Conservation (phyloP, 2,329 filamentous ascomycete species). For the Ceratocystis harringtonii region DNA sequence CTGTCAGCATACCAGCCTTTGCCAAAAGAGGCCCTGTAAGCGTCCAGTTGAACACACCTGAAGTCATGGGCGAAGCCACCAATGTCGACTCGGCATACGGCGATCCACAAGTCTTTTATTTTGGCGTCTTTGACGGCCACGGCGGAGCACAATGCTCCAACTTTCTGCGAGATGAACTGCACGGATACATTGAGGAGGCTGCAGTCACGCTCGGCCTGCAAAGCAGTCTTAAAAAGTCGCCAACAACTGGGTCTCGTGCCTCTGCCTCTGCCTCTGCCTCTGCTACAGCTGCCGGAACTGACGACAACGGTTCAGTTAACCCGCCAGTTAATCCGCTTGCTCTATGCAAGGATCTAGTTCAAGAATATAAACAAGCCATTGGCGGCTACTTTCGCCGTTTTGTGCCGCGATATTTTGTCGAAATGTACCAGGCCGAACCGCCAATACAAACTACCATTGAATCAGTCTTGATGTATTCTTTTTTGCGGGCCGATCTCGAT, state of each 20-base stretch:
- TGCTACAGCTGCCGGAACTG: background rate
- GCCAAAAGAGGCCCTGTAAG: slow-evolving; percentile 65
- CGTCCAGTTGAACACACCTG: slow-evolving; percentile 21
- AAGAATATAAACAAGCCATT: slow-evolving; percentile 67
- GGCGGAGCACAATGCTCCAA: slow-evolving; percentile 78
- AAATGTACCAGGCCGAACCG: slow-evolving; percentile 17
- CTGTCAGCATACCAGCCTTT: slow-evolving; percentile 85
- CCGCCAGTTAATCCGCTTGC: slow-evolving; percentile 40
- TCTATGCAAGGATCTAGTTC: slow-evolving; percentile 56
- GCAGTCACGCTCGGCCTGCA: slow-evolving; percentile 60
- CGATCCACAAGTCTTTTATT: slow-evolving; percentile 95
- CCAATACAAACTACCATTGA: slow-evolving; percentile 20
- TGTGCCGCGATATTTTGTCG: slow-evolving; percentile 58
- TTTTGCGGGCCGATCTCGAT: slow-evolving; percentile 84
- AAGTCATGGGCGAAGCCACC: slow-evolving; percentile 43
- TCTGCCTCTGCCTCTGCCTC: background rate
- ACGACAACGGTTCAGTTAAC: slow-evolving; percentile 1
- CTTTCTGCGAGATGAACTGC: slow-evolving; percentile 70
- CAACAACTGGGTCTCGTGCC: background rate
- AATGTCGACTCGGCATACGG: slow-evolving; percentile 64
- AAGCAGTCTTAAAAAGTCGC: slow-evolving; percentile 35
- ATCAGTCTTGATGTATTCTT: slow-evolving; percentile 67
- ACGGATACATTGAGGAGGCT: slow-evolving; percentile 75
- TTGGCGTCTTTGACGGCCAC: slow-evolving; percentile 91
- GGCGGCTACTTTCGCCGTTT: slow-evolving; percentile 93